These are phyloP conservation scores for Funneliformis geosporum DNA, from an alignment of 192 early-diverging fungal genomes.

Conservation along the genomic window DNA sequence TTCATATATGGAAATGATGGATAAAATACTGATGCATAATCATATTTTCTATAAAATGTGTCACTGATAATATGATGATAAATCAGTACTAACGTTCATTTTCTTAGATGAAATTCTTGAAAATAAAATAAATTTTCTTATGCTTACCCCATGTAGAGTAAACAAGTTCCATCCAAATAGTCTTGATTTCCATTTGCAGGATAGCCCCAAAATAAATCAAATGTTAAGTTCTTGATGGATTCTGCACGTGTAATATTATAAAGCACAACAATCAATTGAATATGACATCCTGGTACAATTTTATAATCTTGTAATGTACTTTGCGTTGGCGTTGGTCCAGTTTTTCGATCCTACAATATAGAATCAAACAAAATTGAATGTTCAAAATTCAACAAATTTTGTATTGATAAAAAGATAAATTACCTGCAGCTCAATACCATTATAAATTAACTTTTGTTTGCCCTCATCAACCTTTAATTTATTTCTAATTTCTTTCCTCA, in stretches of 20 bases:
- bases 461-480: not conserved
- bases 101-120: not conserved
- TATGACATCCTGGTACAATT: slow-evolving; percentile 22
- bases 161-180: slow-evolving; percentile 35
- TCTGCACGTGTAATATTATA: slow-evolving; percentile 27
- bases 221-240: slow-evolving; percentile 21
- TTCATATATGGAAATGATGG: slow-evolving; percentile 30
- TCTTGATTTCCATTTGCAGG: slow-evolving; percentile 17
- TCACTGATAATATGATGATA: not conserved
- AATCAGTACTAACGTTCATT: not conserved
- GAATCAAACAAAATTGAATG: not conserved
- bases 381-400: not conserved
- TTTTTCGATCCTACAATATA: not conserved
- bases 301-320: slow-evolving; percentile 10
- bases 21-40: slow-evolving; percentile 30
- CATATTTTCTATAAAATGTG: slow-evolving; percentile 20
- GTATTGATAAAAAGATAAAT: not conserved
- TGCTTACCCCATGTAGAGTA: slow-evolving; percentile 22
- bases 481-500: slow-evolving; percentile 2
- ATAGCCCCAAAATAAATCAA: slow-evolving; percentile 33
- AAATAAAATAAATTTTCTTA: not conserved
- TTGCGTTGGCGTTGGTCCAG: not conserved
- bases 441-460: slow-evolving; percentile 36
- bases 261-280: slow-evolving; percentile 36
- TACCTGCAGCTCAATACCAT: slow-evolving; percentile 25